Evolutionary conservation across 768 basidiomycete genomes (phyloP), one percentile per base, ranked within the genome.

Genomic region (Panaeolus papilionaceus): DNA sequence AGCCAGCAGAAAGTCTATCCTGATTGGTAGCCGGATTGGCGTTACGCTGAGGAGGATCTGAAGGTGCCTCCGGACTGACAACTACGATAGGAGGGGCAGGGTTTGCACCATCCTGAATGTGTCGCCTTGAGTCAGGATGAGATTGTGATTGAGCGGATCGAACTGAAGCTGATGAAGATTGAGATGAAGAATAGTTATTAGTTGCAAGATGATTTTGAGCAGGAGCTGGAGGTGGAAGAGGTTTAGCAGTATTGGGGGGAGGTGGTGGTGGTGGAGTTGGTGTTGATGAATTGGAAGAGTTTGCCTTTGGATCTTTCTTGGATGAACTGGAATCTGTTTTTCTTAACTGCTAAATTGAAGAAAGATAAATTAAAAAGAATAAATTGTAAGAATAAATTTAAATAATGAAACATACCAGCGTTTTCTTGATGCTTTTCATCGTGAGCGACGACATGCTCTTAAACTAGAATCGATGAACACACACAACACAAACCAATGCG

Each of bases 341-440:
- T 75, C 83, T 87, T 85, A 91, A 91, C 73, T 89, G 84, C 71
- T 82, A 63, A 63, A 73, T 44, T 67, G 63, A 73, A 72, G 64
- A 72, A 71, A 71, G 62, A 68, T 68, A 70, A 67, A 66, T 65
- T 61, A 40, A 37, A 66, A 18, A 65, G 58, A 67, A 62, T 62
- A 54, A 38, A 68, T 74, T 70, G 4, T 44, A 44, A 16, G 18
- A 44, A 16, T 44, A 44, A 40, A 40, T 40, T 66, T 67, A 72
- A 68, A 33, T 33, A 33, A 33, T 33, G 5, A 33, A 33, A 78
- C 84, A 73, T 75, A 93, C 93, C 73, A 94, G 80, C 70, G 90
- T 91, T 82, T 93, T 94, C 85, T 91, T 93, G 77, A 95, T 83
- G 71, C 89, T 89, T 83, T 94, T 95, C 93, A 95, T 94, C 67